These are phyloP conservation scores for Passalora sequoiae DNA, from an alignment of 2,329 filamentous ascomycete genomes.

Conservation along the genomic window DNA sequence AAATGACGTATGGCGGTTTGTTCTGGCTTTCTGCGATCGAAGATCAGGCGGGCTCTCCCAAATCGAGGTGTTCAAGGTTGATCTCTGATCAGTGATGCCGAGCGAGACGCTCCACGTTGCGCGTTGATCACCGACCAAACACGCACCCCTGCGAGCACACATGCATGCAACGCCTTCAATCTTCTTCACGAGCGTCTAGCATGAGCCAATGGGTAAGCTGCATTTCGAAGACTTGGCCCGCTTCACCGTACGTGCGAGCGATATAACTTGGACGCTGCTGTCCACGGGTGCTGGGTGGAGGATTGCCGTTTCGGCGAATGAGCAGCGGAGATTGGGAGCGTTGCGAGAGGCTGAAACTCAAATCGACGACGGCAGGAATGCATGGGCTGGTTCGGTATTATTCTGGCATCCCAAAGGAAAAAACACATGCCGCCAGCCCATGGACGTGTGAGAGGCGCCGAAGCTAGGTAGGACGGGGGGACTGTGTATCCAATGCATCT, in stretches of 20 bases:
- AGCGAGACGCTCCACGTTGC: slow-evolving; percentile 1
- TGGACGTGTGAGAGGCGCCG: background rate
- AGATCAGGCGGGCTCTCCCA: background rate
- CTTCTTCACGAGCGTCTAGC: slow-evolving; percentile 2
- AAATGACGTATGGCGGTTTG: slow-evolving; percentile 3
- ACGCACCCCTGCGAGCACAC: background rate
- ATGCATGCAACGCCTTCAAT: background rate
- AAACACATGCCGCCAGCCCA: background rate
- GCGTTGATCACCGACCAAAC: too few species aligned
- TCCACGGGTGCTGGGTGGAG: too few species aligned
- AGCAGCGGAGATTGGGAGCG: slow-evolving; percentile 5
- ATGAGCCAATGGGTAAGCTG: background rate
- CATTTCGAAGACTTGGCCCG: background rate
- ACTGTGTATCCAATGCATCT: background rate
- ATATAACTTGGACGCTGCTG: too few species aligned
- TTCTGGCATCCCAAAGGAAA: too few species aligned
- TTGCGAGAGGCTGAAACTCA: slow-evolving; percentile 7
- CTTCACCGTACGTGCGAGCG: too few species aligned
- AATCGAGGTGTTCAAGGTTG: background rate
- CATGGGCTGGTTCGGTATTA: slow-evolving; percentile 1
- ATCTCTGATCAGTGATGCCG: background rate
- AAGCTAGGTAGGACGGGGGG: background rate
- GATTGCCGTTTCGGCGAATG: too few species aligned
- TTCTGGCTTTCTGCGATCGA: too few species aligned
- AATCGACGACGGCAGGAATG: slow-evolving; percentile 7